These are phyloP conservation scores for Eucalyptus erythrocorys DNA, from an alignment of 345 rosid genomes.

Conservation along the genomic window DNA sequence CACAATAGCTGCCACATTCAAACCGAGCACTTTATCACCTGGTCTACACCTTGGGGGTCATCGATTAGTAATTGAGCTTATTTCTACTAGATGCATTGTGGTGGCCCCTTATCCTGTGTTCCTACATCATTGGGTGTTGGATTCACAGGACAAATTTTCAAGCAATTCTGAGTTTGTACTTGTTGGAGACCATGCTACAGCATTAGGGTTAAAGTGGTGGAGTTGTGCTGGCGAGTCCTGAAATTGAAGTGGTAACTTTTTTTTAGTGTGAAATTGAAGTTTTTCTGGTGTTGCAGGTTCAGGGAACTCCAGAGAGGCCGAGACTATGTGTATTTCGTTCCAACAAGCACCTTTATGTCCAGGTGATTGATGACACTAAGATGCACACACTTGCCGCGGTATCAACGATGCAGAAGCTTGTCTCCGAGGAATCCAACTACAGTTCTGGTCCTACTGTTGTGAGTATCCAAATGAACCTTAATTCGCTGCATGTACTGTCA, in stretches of 20 bases:
- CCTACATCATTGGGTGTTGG: not conserved
- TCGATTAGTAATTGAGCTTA: not conserved
- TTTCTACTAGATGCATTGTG: not conserved
- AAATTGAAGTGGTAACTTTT: not conserved
- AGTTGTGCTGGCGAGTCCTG: not conserved
- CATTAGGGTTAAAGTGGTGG: not conserved
- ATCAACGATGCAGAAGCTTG: conserved; percentile 70
- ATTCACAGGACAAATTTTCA: not conserved
- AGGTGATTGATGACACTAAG: conserved; percentile 94
- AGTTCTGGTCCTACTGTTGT: conserved; percentile 75
- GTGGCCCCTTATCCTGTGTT: not conserved
- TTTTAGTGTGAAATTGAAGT: not conserved
- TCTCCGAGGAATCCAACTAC: conserved; percentile 51
- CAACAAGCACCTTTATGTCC: conserved; percentile 84
- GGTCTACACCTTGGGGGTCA: fast-evolving
- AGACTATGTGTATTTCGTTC: conserved; percentile 75
- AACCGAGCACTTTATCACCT: not conserved
- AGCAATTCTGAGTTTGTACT: not conserved
- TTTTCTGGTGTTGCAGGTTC: conserved; percentile 25
- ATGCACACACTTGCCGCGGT: conserved; percentile 96
- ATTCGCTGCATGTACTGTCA: not conserved
- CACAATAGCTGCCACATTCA: not conserved
- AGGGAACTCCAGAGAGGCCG: conserved; percentile 87
- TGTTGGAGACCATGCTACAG: not conserved
- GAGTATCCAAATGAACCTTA: conserved; percentile 10